Evolutionary conservation across 352 stramenopile species (phyloP), one percentile per base, ranked within the genome.

Genomic region (Elongisporangium senticosum): DNA sequence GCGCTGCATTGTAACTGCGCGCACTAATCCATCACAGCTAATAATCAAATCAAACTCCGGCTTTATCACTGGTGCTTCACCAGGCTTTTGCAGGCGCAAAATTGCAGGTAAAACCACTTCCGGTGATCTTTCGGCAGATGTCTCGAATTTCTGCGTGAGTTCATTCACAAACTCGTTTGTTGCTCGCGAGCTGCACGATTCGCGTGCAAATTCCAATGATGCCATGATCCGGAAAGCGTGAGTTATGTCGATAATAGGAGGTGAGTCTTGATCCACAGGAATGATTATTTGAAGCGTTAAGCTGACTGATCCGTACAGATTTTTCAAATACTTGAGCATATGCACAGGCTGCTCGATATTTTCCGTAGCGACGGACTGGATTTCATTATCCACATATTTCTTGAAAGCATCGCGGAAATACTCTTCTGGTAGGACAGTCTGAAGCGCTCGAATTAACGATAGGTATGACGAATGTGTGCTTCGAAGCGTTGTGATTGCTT

Each of bases 151-250:
- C 39, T 83, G 64, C 0, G 74, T 87, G 22, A 85, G 59, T 10
- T 33, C 5, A 52, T 70, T 58, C 68, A 87, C 82, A n/a, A 55
- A 54, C 24, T 43, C 26, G 47, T 87, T 83, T 11, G 49, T 50
- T 19, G 59, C 53, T 22, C 61, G 28, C 0, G 68, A 75, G 7
- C 55, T 54, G 58, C 68, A 75, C 8, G 63, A 58, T 55, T 87
- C 72, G 11, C 77, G 77, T 1, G 61, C 71, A 68, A 87, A 87
- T 51, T 87, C 77, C 1, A 87, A 55, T 23, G 62, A 50, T 13
- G 51, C 33, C 33, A 43, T 43, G 10, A 43, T 17, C 33, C 11
- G 33, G 33, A 43, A 43, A 43, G 33, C 33, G 10, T 4, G 33
- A 17, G 10, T 17, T 43, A 43, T 43, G 2, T 43, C 33, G 11